Base-by-base conservation (phyloP, 768 basidiomycete species). In the Suillus hirtellus region DNA sequence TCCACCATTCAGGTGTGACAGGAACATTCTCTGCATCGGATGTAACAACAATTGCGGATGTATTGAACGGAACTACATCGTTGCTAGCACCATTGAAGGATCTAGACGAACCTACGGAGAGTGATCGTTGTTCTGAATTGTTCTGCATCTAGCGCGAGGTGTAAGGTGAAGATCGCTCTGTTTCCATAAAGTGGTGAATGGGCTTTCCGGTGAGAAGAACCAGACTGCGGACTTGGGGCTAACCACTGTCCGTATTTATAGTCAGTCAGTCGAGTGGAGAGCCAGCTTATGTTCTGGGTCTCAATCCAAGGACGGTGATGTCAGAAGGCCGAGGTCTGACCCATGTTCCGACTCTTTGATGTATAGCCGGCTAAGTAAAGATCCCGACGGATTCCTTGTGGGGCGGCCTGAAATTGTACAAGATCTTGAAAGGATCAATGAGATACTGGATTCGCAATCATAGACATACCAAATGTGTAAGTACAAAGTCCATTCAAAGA, bases 1-100 rank as follows among this genome's bases (percentile, higher is more conserved):
- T 38, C 60, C 60, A 61, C 60, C 60, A 61, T 27, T 61, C 37
- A 11, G 60, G 56, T 42, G 40, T 24, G 11, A 34, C 35, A 35
- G 37, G 44, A 42, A 61, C 52, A 27, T 61, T 40, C 50, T 61
- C 60, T 8, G 49, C 53, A 54, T 61, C 34, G 11, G 19, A n/a
- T 53, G 31, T 19, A 35, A 53, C 34, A 11, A 35, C 12, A 19
- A 17, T 53, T 35, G 31, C 31, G 5, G 52, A 53, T 11, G 52
- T 35, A n/a, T 53, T 53, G 2, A n/a, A 53, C 3, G 52, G 35
- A 53, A n/a, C 34, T 35, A 35, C 52, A 53, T 53, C 19, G 52
- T 53, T 35, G 19, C 31, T 53, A 35, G 52, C 31, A 12, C 52
- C 52, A 37, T 34, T 53, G 52, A 11, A n/a, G 19, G 19, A n/a